A percentile compares a stretch with the other conserved stretches of the same genome.
Evolutionary conservation across 192 early-diverging fungal species (phyloP).

Genomic region (Coemansia sp.): DNA sequence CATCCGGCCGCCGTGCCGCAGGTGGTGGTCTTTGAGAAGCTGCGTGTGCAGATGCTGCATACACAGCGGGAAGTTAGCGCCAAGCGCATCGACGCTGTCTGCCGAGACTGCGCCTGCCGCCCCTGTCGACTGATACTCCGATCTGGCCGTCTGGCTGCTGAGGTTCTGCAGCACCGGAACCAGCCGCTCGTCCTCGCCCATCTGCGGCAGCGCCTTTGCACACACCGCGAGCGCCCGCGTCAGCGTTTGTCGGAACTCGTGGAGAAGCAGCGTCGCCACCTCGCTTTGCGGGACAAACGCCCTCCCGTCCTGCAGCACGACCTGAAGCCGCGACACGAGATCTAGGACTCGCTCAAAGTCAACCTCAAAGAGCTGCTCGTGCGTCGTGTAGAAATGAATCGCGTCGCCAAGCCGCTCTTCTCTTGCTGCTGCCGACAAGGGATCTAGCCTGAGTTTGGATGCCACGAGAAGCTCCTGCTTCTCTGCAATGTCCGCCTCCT

Average conservation of each 20-base stretch:
- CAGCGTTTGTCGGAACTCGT: constrained; percentile 73
- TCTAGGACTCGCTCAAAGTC: constrained; percentile 71
- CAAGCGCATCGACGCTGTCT: constrained; percentile 66
- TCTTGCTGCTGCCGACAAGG: constrained; percentile 18
- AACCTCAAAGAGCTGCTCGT: constrained; percentile 58
- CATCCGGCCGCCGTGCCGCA: constrained; percentile 85
- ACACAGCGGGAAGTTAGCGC: constrained; percentile 83
- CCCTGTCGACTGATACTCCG: constrained; percentile 60
- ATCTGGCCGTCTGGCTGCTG: constrained; percentile 75
- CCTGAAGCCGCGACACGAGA: constrained; percentile 60
- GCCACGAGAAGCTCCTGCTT: constrained; percentile 39
- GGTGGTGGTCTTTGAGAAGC: constrained; percentile 73
- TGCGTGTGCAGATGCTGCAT: constrained; percentile 81
- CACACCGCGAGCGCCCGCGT: constrained; percentile 57
- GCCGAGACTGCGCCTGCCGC: constrained; percentile 63
- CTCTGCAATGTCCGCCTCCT: constrained; percentile 46
- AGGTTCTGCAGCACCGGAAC: constrained; percentile 85
- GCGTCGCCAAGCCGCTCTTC: constrained; percentile 18
- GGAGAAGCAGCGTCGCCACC: constrained; percentile 68
- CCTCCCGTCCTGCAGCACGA: constrained; percentile 62
- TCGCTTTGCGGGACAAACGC: constrained; percentile 76
- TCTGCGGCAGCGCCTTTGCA: constrained; percentile 74
- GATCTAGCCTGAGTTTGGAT: constrained; percentile 26
- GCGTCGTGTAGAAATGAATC: constrained; percentile 28
- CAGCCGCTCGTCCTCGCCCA: constrained; percentile 92